phyloP scores from a whole-genome alignment of 1,139 yeast species.

The Kodamaea anthophila region DNA sequence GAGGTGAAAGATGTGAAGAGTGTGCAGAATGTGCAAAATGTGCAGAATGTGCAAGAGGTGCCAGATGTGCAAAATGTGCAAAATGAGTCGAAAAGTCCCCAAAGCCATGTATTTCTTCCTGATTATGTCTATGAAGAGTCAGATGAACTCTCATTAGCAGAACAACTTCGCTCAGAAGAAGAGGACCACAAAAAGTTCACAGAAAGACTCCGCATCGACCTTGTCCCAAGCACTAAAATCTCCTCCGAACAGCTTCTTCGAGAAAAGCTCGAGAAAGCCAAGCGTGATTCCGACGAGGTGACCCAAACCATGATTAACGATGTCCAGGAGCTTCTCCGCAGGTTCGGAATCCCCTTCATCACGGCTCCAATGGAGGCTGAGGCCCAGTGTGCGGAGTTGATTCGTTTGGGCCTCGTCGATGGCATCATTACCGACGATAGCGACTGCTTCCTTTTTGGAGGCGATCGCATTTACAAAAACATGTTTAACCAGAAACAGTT shows the following conservation, averaged over 20 bases:
- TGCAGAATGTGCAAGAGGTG: background rate
- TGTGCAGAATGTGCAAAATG: background rate
- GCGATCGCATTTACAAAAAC: slow-evolving; percentile 76
- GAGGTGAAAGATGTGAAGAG: background rate
- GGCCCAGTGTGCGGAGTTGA: slow-evolving; percentile 88
- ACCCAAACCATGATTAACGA: slow-evolving; percentile 81
- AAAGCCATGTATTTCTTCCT: too few relatives aligned
- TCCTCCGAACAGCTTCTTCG: slow-evolving; percentile 51
- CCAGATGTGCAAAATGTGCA: slow-evolving; percentile 19
- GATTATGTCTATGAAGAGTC: slow-evolving; percentile 70
- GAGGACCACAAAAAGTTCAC: slow-evolving; percentile 65
- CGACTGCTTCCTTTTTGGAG: slow-evolving; percentile 94
- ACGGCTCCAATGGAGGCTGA: slow-evolving; percentile 99
- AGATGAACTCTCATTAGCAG: slow-evolving; percentile 62
- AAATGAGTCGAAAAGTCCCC: too few relatives aligned
- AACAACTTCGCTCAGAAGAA: slow-evolving; percentile 63
- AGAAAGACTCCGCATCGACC: slow-evolving; percentile 30
- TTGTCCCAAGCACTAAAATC: slow-evolving; percentile 24
- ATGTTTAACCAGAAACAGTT: slow-evolving; percentile 92
- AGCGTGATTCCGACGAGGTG: slow-evolving; percentile 88
- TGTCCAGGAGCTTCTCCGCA: slow-evolving; percentile 75
- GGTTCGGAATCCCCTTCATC: slow-evolving; percentile 90
- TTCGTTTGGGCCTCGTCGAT: slow-evolving; percentile 67
- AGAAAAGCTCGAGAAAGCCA: slow-evolving; percentile 58
- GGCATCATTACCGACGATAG: slow-evolving; percentile 97